phyloP scores from a whole-genome alignment of 495 filamentous ascomycete genomes.

The Endocarpon pusillum region DNA sequence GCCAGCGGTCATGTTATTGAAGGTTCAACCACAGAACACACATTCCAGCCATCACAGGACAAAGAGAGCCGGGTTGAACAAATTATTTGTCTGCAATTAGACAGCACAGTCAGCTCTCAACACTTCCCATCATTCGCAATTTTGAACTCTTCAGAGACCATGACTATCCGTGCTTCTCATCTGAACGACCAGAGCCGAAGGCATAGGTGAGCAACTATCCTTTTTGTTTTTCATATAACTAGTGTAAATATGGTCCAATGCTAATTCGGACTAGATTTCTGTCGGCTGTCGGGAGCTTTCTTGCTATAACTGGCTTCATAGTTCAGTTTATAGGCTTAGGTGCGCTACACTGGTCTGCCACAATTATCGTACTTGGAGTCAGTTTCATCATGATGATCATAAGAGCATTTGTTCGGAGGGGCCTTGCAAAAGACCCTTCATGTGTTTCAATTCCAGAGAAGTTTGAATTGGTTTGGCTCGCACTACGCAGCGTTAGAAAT shows the following conservation, averaged over 20 bases:
- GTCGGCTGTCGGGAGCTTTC: neutral
- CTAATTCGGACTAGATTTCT: neutral
- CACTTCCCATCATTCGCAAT: neutral
- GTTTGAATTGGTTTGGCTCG: neutral
- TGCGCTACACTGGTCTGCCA: neutral
- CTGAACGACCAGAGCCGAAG: neutral
- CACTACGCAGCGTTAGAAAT: neutral
- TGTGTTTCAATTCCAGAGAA: neutral
- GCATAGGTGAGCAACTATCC: neutral
- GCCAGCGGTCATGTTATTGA: neutral
- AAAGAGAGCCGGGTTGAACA: neutral
- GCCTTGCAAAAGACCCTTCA: neutral
- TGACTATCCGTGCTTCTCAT: neutral
- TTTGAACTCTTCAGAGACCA: neutral
- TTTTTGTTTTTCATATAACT: neutral
- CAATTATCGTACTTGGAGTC: neutral
- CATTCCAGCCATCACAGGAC: neutral
- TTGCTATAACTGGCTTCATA: neutral
- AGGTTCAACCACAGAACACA: neutral
- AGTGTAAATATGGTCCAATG: neutral
- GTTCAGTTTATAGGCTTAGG: neutral
- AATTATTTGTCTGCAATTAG: neutral
- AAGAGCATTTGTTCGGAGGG: neutral
- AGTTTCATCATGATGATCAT: neutral
- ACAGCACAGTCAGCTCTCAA: neutral